Conservation (phyloP, 371 early-diverging fungal species). For the Mortierella sp. region DNA sequence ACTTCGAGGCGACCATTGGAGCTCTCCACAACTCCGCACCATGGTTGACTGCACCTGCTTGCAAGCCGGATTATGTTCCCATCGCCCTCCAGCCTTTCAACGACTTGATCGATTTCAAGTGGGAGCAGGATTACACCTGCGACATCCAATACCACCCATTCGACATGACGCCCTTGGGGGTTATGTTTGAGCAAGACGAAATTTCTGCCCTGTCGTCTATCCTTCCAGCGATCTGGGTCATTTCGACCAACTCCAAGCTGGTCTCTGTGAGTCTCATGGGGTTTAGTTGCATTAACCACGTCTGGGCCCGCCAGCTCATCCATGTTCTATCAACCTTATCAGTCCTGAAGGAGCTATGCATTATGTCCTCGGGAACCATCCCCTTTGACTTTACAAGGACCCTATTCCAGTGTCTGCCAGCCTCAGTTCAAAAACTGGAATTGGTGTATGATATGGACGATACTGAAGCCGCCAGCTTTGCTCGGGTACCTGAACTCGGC, state of each 20-base stretch:
- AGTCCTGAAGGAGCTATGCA: not conserved
- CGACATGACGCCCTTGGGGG: not conserved
- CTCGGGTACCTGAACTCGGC: not conserved
- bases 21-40: not conserved
- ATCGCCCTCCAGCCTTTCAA: not conserved
- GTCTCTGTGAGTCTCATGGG: not conserved
- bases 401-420: not conserved
- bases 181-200: no score
- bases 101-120: not conserved
- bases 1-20: not conserved
- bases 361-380: not conserved
- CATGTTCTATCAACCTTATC: not conserved
- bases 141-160: not conserved
- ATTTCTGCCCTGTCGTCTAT: not conserved
- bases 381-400: not conserved
- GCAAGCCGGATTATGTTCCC: not conserved
- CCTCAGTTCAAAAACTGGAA: not conserved
- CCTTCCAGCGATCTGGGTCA: not conserved
- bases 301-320: not conserved
- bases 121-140: not conserved
- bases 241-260: not conserved
- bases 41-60: not conserved
- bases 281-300: not conserved
- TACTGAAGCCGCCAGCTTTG: not conserved
- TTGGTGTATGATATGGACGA: not conserved